Percentiles rank a stretch among this genome's conserved stretches.
Conservation (phyloP, 1,284 basidiomycete species). For the Kalmanozyma brasiliensis region DNA sequence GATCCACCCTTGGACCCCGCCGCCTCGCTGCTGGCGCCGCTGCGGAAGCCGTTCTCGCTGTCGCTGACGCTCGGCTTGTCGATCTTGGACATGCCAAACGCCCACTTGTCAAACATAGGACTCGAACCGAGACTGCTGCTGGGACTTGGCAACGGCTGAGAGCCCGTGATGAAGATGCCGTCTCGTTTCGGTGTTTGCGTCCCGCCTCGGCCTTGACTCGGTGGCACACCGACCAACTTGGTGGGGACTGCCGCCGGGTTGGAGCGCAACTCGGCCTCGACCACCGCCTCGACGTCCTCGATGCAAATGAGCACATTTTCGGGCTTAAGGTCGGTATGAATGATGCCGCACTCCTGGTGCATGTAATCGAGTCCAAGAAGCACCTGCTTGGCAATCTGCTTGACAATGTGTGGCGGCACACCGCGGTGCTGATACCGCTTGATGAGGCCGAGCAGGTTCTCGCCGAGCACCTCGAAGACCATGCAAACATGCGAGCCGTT, state of each 20-base stretch:
- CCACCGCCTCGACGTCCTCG: slow-evolving; percentile 94
- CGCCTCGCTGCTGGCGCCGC: slow-evolving; percentile 49
- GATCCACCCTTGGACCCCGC: slow-evolving; percentile 50
- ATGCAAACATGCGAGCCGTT: slow-evolving; percentile 99
- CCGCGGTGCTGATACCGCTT: slow-evolving; percentile 95
- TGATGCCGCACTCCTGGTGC: slow-evolving; percentile 94
- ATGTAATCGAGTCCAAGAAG: slow-evolving; percentile 96
- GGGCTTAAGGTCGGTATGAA: slow-evolving; percentile 86
- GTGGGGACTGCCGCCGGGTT: slow-evolving; percentile 74
- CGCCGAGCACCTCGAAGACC: slow-evolving; percentile 98
- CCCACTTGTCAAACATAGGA: slow-evolving; percentile 88
- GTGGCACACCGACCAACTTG: slow-evolving; percentile 92
- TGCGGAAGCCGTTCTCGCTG: slow-evolving; percentile 49
- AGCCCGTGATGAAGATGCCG: slow-evolving; percentile 88
- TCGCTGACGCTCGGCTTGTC: slow-evolving; percentile 54
- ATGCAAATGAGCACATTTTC: slow-evolving; percentile 98
- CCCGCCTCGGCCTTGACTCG: slow-evolving; percentile 92
- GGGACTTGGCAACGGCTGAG: slow-evolving; percentile 86
- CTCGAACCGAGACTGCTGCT: slow-evolving; percentile 79
- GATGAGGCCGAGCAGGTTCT: slow-evolving; percentile 96
- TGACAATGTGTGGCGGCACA: slow-evolving; percentile 91
- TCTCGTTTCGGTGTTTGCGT: slow-evolving; percentile 95
- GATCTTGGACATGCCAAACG: slow-evolving; percentile 86
- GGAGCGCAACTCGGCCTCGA: slow-evolving; percentile 82
- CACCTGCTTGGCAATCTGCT: slow-evolving; percentile 96